Evolutionary conservation across 2,329 filamentous ascomycete genomes (phyloP).

Genomic region (Tolypocladium ophioglossoides): DNA sequence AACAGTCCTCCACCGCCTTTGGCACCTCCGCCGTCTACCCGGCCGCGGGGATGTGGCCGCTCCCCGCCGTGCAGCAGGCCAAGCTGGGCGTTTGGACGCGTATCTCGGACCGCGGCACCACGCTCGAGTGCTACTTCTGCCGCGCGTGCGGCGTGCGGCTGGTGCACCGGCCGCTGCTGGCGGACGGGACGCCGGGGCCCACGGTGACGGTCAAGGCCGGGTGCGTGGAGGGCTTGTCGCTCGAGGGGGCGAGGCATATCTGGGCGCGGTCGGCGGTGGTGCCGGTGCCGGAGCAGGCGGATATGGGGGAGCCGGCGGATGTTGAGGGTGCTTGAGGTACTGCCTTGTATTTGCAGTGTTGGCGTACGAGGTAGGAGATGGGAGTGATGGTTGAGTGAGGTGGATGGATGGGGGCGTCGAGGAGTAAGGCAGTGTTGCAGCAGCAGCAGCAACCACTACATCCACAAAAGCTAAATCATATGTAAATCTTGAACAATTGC

Average conservation of each 20-base stretch:
- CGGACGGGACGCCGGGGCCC: conserved; percentile 23
- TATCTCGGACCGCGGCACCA: conserved; percentile 27
- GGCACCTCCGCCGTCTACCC: conserved; percentile 34
- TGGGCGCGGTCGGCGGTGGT: conserved; percentile 33
- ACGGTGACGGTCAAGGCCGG: conserved; percentile 37
- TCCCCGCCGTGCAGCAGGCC: conserved; percentile 17
- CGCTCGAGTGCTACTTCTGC: conserved; percentile 32
- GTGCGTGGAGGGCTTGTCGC: conserved; percentile 28
- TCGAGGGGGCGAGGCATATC: conserved; percentile 31
- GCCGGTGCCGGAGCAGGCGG: conserved; percentile 26
- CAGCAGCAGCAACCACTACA: no score
- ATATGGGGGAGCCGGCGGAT: neutral
- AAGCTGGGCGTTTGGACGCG: conserved; percentile 27
- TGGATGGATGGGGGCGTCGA: neutral
- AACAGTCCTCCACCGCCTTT: conserved; percentile 33
- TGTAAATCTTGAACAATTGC: no score
- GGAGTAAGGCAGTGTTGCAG: neutral
- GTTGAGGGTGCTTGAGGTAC: neutral
- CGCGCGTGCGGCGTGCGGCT: conserved; percentile 33
- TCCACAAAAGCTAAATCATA: no score
- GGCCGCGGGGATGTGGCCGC: conserved; percentile 28
- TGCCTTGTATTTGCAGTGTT: neutral
- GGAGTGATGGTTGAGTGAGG: neutral
- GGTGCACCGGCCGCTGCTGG: conserved; percentile 29
- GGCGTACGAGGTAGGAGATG: neutral